Conservation (phyloP, 1,284 basidiomycete species). For the Ustilago hordei region DNA sequence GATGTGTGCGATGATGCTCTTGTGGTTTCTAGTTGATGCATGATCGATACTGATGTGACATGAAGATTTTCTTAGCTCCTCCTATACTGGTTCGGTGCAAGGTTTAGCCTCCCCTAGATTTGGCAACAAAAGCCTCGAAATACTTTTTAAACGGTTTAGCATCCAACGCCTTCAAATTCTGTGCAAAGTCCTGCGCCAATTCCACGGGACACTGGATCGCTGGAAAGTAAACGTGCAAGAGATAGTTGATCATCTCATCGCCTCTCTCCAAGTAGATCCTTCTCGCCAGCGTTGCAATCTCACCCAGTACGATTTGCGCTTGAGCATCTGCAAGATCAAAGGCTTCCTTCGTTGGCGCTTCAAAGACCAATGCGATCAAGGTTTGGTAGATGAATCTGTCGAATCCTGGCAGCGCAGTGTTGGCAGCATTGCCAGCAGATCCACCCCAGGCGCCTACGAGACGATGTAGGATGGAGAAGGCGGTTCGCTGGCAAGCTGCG, state of each 20-base stretch:
- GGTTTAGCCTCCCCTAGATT: slow-evolving; percentile 42
- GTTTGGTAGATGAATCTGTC: slow-evolving; percentile 92
- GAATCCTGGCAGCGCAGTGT: slow-evolving; percentile 81
- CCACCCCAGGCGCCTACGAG: slow-evolving; percentile 82
- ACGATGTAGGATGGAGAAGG: slow-evolving; percentile 82
- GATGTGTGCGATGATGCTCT: background rate
- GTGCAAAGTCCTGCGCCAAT: slow-evolving; percentile 79
- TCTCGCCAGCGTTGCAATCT: slow-evolving; percentile 76
- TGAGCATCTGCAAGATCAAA: slow-evolving; percentile 92
- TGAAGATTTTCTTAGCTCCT: background rate
- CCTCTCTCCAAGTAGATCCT: slow-evolving; percentile 82
- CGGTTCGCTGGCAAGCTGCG: slow-evolving; percentile 78
- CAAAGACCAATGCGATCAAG: slow-evolving; percentile 84
- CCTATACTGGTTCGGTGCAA: background rate
- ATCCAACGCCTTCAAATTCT: slow-evolving; percentile 72
- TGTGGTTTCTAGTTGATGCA: slow-evolving; percentile 6
- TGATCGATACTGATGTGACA: background rate
- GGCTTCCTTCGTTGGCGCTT: slow-evolving; percentile 80
- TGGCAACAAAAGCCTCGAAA: slow-evolving; percentile 54
- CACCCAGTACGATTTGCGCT: slow-evolving; percentile 51
- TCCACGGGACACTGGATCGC: slow-evolving; percentile 86
- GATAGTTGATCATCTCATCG: slow-evolving; percentile 84
- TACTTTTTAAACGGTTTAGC: slow-evolving; percentile 78
- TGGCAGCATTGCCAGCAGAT: slow-evolving; percentile 31
- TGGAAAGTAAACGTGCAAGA: slow-evolving; percentile 84